Conservation (phyloP, 2,329 filamentous ascomycete species). For the Thelonectria olida region DNA sequence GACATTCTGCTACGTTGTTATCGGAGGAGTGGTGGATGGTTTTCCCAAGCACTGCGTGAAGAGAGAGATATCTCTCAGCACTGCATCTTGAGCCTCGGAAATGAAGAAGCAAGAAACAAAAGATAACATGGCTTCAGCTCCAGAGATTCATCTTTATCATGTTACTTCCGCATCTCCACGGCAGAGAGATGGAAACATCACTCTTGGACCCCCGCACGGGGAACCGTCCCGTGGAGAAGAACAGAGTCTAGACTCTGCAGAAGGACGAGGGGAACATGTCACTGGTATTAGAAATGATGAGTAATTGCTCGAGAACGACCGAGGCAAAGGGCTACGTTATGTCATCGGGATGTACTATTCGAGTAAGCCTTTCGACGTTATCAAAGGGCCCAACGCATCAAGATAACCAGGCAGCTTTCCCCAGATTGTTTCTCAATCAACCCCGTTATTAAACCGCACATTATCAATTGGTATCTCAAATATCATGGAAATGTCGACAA, state of each 20-base stretch:
- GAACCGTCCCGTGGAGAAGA: not conserved
- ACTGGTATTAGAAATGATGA: not conserved
- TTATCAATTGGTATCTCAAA: conserved; percentile 5
- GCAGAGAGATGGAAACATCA: not conserved
- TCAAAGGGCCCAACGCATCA: not conserved
- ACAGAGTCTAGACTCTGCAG: conserved; percentile 6
- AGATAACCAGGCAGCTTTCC: not conserved
- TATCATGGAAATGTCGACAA: not conserved
- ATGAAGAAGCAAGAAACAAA: not conserved
- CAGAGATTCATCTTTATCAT: too few relatives aligned
- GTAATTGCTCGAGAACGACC: too few relatives aligned
- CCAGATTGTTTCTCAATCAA: not conserved
- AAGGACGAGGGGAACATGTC: not conserved
- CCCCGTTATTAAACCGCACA: not conserved
- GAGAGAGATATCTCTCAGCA: too few relatives aligned
- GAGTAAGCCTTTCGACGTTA: not conserved
- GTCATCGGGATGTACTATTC: not conserved
- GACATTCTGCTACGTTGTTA: not conserved
- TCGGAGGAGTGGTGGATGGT: not conserved
- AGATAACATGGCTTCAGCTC: not conserved
- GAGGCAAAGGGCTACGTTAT: not conserved
- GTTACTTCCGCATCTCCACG: too few relatives aligned
- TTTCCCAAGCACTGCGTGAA: too few relatives aligned
- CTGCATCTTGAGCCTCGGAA: too few relatives aligned
- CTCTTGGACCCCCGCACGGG: conserved; percentile 12